A percentile compares a stretch with the other conserved stretches of the same genome.
These are phyloP conservation scores for Carex sylvatica DNA, from an alignment of 202 grass and related monocot genomes.

Conservation along the genomic window DNA sequence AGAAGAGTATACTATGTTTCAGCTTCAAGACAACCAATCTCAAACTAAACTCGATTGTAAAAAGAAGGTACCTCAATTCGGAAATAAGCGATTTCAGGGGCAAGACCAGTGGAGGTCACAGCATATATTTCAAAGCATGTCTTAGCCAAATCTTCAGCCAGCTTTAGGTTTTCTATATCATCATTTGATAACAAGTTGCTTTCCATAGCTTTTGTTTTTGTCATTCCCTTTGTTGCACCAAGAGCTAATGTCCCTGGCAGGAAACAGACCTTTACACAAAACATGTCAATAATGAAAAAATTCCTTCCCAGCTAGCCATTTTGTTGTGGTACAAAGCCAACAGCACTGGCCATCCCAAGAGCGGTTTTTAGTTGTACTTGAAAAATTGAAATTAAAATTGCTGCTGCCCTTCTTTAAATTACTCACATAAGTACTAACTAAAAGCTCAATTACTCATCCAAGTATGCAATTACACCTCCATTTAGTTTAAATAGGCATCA, in stretches of 20 bases:
- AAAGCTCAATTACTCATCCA: not conserved
- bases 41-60: not conserved
- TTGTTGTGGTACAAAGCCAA: not conserved
- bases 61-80: slow-evolving; percentile 52
- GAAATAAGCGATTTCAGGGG: slow-evolving; percentile 98
- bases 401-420: not conserved
- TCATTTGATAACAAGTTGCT: slow-evolving; percentile 61
- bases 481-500: not conserved
- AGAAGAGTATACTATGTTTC: slow-evolving; percentile 21
- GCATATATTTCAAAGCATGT: slow-evolving; percentile 95
- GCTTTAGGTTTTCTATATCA: slow-evolving; percentile 85
- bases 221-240: slow-evolving; percentile 87
- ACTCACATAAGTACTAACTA: not conserved
- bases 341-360: not conserved
- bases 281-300: slow-evolving; percentile 29
- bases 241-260: slow-evolving; percentile 93
- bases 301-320: not conserved
- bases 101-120: slow-evolving; percentile 87
- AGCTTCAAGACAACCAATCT: slow-evolving; percentile 5
- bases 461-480: not conserved
- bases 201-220: slow-evolving; percentile 78
- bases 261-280: slow-evolving; percentile 81
- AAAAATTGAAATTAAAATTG: not conserved
- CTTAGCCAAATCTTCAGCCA: slow-evolving; percentile 97
- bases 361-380: not conserved